Evolutionary conservation across 2,329 filamentous ascomycete genomes (phyloP).

Genomic region (Pezicula carpinea): DNA sequence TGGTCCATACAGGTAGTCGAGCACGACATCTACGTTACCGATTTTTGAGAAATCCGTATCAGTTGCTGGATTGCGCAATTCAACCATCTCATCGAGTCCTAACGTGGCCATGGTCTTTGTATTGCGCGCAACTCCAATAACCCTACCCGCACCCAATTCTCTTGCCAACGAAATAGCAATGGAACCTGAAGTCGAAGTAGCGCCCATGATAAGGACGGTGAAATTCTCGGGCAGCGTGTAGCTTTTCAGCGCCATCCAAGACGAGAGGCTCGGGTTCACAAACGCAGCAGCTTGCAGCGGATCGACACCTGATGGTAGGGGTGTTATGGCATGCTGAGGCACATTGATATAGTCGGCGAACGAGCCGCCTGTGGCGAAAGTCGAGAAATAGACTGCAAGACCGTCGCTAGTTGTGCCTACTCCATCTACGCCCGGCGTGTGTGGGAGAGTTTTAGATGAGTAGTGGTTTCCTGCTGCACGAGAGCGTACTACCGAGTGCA

Average conservation of each 20-base stretch:
- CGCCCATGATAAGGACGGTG: conserved; percentile 47
- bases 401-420: conserved; percentile 42
- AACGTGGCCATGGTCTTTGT: conserved; percentile 36
- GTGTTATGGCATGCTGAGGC: conserved; percentile 31
- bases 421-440: conserved; percentile 49
- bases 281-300: conserved; percentile 45
- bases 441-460: conserved; percentile 42
- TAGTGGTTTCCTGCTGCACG: conserved; percentile 53
- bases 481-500: conserved; percentile 49
- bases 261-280: conserved; percentile 50
- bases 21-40: conserved; percentile 45
- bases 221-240: conserved; percentile 40
- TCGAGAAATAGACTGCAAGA: conserved; percentile 45
- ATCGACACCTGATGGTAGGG: conserved; percentile 41
- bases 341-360: conserved; percentile 46
- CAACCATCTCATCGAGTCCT: conserved; percentile 41
- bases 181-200: conserved; percentile 46
- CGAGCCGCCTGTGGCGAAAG: conserved; percentile 35
- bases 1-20: conserved; percentile 54
- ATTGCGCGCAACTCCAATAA: conserved; percentile 49
- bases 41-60: conserved; percentile 43
- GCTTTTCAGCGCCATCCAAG: conserved; percentile 51
- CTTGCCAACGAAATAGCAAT: conserved; percentile 45
- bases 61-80: conserved; percentile 34
- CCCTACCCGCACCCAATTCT: conserved; percentile 40